Percentiles rank a stretch among this genome's conserved stretches.
Conservation (phyloP, 768 basidiomycete species). For the Chalciporus piperatus region DNA sequence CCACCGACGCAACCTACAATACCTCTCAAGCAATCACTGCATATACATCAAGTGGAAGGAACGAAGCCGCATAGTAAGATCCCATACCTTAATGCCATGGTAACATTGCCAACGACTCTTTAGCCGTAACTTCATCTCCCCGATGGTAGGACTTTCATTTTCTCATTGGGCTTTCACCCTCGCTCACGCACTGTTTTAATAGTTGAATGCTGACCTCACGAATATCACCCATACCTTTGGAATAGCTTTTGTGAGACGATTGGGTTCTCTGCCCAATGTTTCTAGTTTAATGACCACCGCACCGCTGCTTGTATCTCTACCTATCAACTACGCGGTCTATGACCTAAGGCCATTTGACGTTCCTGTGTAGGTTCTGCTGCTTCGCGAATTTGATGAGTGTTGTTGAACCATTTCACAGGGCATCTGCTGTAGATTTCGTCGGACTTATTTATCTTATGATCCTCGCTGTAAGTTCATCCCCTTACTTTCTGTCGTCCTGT, state of each 20-base stretch:
- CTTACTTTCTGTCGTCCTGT: not conserved
- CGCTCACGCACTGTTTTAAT: not conserved
- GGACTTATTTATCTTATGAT: constrained; percentile 52
- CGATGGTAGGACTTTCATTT: constrained; percentile 4
- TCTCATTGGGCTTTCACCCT: not conserved
- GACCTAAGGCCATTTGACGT: constrained; percentile 59
- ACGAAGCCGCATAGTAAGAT: constrained; percentile 58
- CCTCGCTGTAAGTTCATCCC: constrained; percentile 21
- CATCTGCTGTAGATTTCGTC: constrained; percentile 50
- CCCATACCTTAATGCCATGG: not conserved
- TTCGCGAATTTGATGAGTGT: not conserved
- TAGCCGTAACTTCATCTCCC: constrained; percentile 20
- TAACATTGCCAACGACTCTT: constrained; percentile 4
- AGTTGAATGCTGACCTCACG: constrained; percentile 35
- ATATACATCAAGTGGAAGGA: constrained; percentile 48
- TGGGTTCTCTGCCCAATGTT: constrained; percentile 28
- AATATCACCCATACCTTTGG: constrained; percentile 37
- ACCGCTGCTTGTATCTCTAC: constrained; percentile 47
- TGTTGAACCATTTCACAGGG: constrained; percentile 31
- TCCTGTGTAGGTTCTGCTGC: constrained; percentile 44
- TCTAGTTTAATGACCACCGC: constrained; percentile 41
- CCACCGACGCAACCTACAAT: constrained; percentile 44
- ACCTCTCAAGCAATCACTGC: constrained; percentile 49
- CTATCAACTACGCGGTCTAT: constrained; percentile 45
- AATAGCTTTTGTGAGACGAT: constrained; percentile 29